Percentiles rank a stretch among this genome's conserved stretches.
Evolutionary conservation across 2,329 filamentous ascomycete genomes (phyloP).

Genomic region (Penicillium polonicum): DNA sequence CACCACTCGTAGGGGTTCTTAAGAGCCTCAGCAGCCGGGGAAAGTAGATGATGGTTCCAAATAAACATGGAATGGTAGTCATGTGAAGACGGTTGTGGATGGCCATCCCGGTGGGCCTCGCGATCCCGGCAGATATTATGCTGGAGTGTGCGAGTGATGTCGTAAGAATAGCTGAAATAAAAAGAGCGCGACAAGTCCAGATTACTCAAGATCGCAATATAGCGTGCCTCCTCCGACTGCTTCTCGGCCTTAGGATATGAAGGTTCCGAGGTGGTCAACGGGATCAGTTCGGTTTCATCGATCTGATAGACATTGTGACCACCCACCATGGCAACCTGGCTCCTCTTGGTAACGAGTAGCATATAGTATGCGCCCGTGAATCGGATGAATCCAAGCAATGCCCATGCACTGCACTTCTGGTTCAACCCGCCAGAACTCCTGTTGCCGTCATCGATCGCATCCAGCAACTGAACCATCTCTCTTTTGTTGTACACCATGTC

Average conservation of each 20-base stretch:
- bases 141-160: constrained; percentile 88
- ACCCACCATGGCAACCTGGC: constrained; percentile 91
- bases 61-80: constrained; percentile 97
- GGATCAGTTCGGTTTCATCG: constrained; percentile 87
- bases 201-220: constrained; percentile 83
- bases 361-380: constrained; percentile 98
- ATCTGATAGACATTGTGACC: constrained; percentile 96
- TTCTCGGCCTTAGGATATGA: constrained; percentile 73
- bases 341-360: constrained; percentile 93
- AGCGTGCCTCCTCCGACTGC: constrained; percentile 85
- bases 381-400: constrained; percentile 87
- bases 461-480: constrained; percentile 90
- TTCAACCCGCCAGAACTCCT: constrained; percentile 85
- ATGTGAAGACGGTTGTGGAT: constrained; percentile 62
- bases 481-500: constrained; percentile 90
- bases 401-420: constrained; percentile 88
- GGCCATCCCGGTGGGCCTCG: constrained; percentile 64
- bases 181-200: constrained; percentile 88
- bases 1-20: constrained; percentile 94
- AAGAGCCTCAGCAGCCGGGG: constrained; percentile 68
- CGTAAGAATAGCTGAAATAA: constrained; percentile 98
- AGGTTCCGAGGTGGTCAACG: constrained; percentile 69
- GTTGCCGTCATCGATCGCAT: constrained; percentile 94
- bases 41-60: constrained; percentile 89
- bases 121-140: constrained; percentile 86